Conservation (phyloP, 2,329 filamentous ascomycete genomes). For the Penicillium sp. region DNA sequence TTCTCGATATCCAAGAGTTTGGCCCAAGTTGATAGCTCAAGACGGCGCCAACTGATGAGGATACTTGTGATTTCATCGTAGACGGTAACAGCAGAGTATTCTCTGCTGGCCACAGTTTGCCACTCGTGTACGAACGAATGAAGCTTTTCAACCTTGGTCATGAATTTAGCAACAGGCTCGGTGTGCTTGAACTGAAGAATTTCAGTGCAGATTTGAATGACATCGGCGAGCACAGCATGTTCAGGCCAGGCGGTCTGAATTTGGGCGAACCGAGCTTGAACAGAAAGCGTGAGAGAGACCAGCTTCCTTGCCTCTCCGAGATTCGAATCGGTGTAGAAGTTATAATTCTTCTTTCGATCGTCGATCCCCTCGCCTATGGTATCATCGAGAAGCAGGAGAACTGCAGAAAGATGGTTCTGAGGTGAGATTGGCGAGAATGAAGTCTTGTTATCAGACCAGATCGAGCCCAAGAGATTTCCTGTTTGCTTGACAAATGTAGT, state of each 20-base stretch:
- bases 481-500: conserved; percentile 37
- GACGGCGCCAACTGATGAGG: conserved; percentile 82
- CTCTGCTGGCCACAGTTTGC: conserved; percentile 86
- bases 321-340: conserved; percentile 87
- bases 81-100: conserved; percentile 66
- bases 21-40: conserved; percentile 91
- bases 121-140: conserved; percentile 86
- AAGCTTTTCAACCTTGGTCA: conserved; percentile 84
- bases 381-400: conserved; percentile 65
- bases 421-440: conserved; percentile 34
- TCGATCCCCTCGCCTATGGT: conserved; percentile 52
- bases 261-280: conserved; percentile 69
- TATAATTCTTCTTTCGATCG: conserved; percentile 59
- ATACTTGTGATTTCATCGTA: conserved; percentile 77
- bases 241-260: conserved; percentile 65
- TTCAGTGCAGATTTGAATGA: conserved; percentile 70
- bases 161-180: conserved; percentile 81
- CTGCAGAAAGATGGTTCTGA: conserved; percentile 62
- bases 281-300: conserved; percentile 65
- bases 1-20: conserved; percentile 82
- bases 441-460: conserved; percentile 29
- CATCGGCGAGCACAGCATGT: conserved; percentile 78
- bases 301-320: conserved; percentile 72
- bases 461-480: conserved; percentile 35
- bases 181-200: conserved; percentile 72